A percentile compares a stretch with the other conserved stretches of the same genome.
Conservation (phyloP, 148 eudicot species). For the Vaccinium macrocarpon region DNA sequence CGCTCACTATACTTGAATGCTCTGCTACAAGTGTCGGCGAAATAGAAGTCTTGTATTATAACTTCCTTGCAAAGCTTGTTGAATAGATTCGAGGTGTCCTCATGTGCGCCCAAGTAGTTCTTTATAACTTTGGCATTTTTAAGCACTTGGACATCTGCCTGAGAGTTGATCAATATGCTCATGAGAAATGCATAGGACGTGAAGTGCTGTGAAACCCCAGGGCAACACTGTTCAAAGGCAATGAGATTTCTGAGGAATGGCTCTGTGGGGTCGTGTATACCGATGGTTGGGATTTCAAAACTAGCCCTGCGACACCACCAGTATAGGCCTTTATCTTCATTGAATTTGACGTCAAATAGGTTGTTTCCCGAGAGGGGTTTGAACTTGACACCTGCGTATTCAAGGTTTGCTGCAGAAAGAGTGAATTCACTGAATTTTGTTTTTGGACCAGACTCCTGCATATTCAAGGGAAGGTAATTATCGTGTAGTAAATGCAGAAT, state of each 20-base stretch:
- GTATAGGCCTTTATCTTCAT: not conserved
- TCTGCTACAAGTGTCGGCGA: too few relatives aligned
- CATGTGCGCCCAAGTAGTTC: not conserved
- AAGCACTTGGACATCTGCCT: not conserved
- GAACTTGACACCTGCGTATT: not conserved
- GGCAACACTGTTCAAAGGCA: constrained; percentile 10
- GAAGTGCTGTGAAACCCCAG: not conserved
- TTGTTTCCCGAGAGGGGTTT: not conserved
- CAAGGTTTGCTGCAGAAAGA: not conserved
- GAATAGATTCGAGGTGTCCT: not conserved
- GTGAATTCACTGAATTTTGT: not conserved
- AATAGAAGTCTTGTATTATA: not conserved
- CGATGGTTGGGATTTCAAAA: not conserved
- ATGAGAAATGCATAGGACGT: not conserved
- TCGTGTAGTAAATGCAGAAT: not conserved
- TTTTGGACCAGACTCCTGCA: not conserved
- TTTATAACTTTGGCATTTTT: not conserved
- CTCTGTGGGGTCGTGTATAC: not conserved
- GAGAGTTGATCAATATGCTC: not conserved
- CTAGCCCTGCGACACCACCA: not conserved
- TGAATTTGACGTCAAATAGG: not conserved
- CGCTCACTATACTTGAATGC: not conserved
- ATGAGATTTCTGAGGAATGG: not conserved
- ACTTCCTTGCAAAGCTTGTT: not conserved
- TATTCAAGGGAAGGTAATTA: not conserved